These are phyloP conservation scores for Mediolabrus comicus DNA, from an alignment of 108 stramenopile genomes.

Conservation along the genomic window DNA sequence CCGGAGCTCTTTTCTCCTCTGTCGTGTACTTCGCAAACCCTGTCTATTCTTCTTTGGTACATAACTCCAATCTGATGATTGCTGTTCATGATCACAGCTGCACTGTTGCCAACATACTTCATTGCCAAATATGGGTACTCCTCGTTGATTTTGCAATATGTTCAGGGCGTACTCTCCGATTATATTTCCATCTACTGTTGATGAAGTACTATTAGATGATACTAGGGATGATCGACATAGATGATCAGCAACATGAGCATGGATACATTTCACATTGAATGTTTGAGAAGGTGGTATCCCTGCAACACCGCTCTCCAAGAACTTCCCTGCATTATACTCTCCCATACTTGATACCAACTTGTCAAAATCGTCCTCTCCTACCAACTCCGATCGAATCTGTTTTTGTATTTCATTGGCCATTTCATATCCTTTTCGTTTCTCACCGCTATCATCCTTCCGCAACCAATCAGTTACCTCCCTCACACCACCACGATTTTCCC, in stretches of 20 bases:
- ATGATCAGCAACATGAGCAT: slow-evolving; percentile 41
- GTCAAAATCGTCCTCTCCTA: slow-evolving; percentile 5
- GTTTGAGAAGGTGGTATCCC: slow-evolving; percentile 15
- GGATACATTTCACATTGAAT: slow-evolving; percentile 28
- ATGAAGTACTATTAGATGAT: background rate
- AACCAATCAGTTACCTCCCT: slow-evolving; percentile 36
- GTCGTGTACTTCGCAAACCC: slow-evolving; percentile 21
- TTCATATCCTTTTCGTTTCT: slow-evolving; percentile 13
- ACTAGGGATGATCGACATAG: slow-evolving; percentile 25
- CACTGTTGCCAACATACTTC: slow-evolving; percentile 39
- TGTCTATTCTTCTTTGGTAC: slow-evolving; percentile 28
- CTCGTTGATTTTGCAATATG: slow-evolving; percentile 12
- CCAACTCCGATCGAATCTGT: slow-evolving; percentile 18
- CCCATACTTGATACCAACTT: slow-evolving; percentile 9
- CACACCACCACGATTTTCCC: slow-evolving; percentile 22
- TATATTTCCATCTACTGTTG: slow-evolving; percentile 8
- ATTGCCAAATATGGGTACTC: slow-evolving; percentile 19
- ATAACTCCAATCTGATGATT: slow-evolving; percentile 19
- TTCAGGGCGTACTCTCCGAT: slow-evolving; percentile 22
- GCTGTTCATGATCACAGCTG: background rate
- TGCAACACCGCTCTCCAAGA: slow-evolving; percentile 30
- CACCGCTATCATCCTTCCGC: background rate
- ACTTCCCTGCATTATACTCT: slow-evolving; percentile 21
- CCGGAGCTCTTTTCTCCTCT: slow-evolving; percentile 19
- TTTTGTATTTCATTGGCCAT: slow-evolving; percentile 25